Percentiles rank a stretch among this genome's conserved stretches.
Evolutionary conservation across 2,329 filamentous ascomycete species (phyloP).

Genomic region (Fusarium sp.): DNA sequence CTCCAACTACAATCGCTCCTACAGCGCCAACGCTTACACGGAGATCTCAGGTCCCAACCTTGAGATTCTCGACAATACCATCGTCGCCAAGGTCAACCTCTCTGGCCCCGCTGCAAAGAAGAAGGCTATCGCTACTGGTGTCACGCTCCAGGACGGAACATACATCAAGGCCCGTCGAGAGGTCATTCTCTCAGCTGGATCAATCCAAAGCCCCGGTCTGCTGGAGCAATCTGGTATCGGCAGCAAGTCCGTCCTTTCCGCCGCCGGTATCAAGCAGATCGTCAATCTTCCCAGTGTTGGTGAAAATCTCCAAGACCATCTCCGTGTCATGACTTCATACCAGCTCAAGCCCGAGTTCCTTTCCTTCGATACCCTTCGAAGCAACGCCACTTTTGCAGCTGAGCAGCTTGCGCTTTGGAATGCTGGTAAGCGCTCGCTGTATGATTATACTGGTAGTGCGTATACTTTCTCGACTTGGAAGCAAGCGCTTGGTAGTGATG

Average conservation of each 20-base stretch:
- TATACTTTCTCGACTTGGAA: constrained; percentile 42
- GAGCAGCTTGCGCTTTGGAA: constrained; percentile 38
- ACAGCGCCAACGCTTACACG: constrained; percentile 60
- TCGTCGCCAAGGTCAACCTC: constrained; percentile 37
- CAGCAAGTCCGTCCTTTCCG: constrained; percentile 59
- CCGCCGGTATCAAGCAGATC: constrained; percentile 61
- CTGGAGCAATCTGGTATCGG: constrained; percentile 70
- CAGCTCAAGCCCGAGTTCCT: constrained; percentile 42
- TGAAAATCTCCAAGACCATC: constrained; percentile 53
- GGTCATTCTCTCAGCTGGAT: constrained; percentile 55
- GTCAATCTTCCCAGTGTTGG: constrained; percentile 69
- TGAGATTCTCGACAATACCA: constrained; percentile 36
- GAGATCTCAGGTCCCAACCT: constrained; percentile 57
- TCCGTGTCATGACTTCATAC: constrained; percentile 51
- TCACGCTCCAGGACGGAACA: constrained; percentile 28
- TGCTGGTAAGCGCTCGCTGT: constrained; percentile 32
- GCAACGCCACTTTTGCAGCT: constrained; percentile 31
- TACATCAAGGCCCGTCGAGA: constrained; percentile 33
- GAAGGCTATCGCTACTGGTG: constrained; percentile 34
- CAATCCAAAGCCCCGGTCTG: constrained; percentile 68
- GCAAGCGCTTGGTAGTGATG: constrained; percentile 32
- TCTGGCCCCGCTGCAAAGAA: constrained; percentile 34
- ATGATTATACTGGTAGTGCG: constrained; percentile 40
- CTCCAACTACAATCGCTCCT: constrained; percentile 60
- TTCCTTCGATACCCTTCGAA: constrained; percentile 37